Evolutionary conservation across 2,329 filamentous ascomycete genomes (phyloP), one percentile per base, ranked within the genome.

Genomic region (Sclerotinia subarctica): DNA sequence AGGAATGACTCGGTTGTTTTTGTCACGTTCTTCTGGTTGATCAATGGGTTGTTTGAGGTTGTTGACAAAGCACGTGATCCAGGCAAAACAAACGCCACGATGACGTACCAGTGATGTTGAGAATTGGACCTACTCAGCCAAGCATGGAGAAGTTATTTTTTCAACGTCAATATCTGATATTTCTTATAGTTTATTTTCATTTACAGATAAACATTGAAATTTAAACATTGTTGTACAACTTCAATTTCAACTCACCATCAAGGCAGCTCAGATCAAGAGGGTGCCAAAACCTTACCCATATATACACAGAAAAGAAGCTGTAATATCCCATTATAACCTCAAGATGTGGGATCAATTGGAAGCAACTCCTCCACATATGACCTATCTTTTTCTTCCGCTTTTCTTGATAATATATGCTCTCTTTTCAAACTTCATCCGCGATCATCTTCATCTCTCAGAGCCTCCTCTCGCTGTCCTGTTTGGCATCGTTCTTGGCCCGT

Each of bases 401-500:
- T 88, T 87, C 77, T 85, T 86, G 66, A 85, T 82, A 71, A 72
- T 85, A 74, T 87, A 86, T 77, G 86, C 86, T 78, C 77, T 87
- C 69, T 86, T 85, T 74, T 86, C 84, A 24, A 83, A 82, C 15
- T 79, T 86, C 69, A 86, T 87, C 76, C 85, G 86, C 73, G 85
- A 87, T 74, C 79, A 81, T 53, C 77, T 87, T 42, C 86, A 87
- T 79, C 84, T 88, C 71, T 85, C 85, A 69, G 85, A 87, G 78
- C 85, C 71, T 81, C 85, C 67, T 78, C 84, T 74, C 24, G 88
- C 88, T n/a, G 90, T 88, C 0, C 78, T 90, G 17, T 90, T 87
- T 75, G 88, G 88, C 71, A 88, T 91, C 77, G 88, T 90, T 66
- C 90, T 91, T 71, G 88, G 88, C 1, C 88, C 88, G 4, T 86